A percentile compares a stretch with the other conserved stretches of the same genome.
Evolutionary conservation across 208 protist species (phyloP).

Genomic region (Naegleria lovaniensis): DNA sequence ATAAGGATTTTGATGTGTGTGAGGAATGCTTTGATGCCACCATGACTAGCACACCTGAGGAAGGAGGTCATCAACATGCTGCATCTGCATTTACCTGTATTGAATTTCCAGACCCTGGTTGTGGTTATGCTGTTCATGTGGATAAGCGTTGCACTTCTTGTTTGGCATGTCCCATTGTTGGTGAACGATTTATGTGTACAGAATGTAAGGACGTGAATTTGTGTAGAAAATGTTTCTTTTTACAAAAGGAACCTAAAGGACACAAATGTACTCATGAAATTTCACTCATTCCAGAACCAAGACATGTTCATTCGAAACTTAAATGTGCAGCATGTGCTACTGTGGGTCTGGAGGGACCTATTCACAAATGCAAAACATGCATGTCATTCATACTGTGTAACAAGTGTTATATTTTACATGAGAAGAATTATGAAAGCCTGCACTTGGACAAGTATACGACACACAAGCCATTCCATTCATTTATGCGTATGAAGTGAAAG

Average conservation of each 20-base stretch:
- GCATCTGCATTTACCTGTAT: background rate
- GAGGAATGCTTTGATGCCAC: conserved; percentile 34
- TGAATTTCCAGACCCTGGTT: conserved; percentile 22
- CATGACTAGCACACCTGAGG: background rate
- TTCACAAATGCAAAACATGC: conserved; percentile 14
- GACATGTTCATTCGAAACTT: background rate
- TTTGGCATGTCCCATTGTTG: conserved; percentile 28
- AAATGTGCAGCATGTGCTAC: background rate
- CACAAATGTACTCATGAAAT: conserved; percentile 21
- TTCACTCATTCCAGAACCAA: conserved; percentile 1
- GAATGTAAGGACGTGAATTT: conserved; percentile 28
- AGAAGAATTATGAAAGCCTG: background rate
- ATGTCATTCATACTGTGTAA: background rate
- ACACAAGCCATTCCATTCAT: conserved; percentile 7
- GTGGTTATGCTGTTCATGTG: conserved; percentile 23
- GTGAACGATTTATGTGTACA: conserved; percentile 24
- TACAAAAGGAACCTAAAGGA: conserved; percentile 13
- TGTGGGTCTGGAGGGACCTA: background rate
- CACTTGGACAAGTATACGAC: background rate
- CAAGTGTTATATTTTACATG: background rate
- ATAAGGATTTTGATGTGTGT: conserved; percentile 41
- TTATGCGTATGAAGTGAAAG: background rate
- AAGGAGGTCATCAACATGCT: background rate
- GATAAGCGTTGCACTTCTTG: conserved; percentile 12
- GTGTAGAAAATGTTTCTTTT: conserved; percentile 33